Conservation (phyloP, 805 yeast genomes). For the Ogataea nonfermentans region DNA sequence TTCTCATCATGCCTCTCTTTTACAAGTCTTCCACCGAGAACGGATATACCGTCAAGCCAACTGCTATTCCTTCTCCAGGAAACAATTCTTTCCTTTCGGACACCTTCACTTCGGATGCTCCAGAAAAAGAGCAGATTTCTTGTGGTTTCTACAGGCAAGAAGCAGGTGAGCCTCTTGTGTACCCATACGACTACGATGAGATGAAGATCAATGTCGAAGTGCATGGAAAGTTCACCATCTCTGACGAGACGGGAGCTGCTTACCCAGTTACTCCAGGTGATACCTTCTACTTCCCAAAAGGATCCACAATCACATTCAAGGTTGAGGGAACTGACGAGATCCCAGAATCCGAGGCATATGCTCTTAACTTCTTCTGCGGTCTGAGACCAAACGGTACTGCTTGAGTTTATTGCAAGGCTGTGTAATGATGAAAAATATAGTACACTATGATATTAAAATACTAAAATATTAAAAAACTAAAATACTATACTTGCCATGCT, state of each 20-base stretch:
- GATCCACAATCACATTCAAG: constrained; percentile 64
- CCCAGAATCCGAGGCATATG: constrained; percentile 48
- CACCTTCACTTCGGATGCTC: constrained; percentile 58
- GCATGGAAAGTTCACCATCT: constrained; percentile 59
- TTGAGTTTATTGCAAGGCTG: constrained; percentile 11
- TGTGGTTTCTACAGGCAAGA: constrained; percentile 72
- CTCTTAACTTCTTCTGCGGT: constrained; percentile 61
- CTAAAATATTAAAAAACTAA: not conserved
- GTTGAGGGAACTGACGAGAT: constrained; percentile 38
- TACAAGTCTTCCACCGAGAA: constrained; percentile 50
- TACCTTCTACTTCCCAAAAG: constrained; percentile 63
- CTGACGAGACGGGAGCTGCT: constrained; percentile 62
- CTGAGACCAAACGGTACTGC: constrained; percentile 48
- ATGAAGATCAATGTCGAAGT: constrained; percentile 68
- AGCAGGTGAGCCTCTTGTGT: constrained; percentile 65
- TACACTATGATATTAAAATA: constrained; percentile 1
- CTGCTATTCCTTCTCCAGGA: constrained; percentile 61
- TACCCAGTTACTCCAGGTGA: constrained; percentile 63
- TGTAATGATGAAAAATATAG: constrained; percentile 8
- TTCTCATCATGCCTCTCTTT: constrained; percentile 49
- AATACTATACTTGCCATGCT: not conserved
- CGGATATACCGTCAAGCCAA: constrained; percentile 53
- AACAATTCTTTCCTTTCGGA: constrained; percentile 71
- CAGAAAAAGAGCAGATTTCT: constrained; percentile 56
- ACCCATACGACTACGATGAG: constrained; percentile 64